Base-by-base conservation (phyloP, 2,329 filamentous ascomycete genomes). In the Xylaria sp. region DNA sequence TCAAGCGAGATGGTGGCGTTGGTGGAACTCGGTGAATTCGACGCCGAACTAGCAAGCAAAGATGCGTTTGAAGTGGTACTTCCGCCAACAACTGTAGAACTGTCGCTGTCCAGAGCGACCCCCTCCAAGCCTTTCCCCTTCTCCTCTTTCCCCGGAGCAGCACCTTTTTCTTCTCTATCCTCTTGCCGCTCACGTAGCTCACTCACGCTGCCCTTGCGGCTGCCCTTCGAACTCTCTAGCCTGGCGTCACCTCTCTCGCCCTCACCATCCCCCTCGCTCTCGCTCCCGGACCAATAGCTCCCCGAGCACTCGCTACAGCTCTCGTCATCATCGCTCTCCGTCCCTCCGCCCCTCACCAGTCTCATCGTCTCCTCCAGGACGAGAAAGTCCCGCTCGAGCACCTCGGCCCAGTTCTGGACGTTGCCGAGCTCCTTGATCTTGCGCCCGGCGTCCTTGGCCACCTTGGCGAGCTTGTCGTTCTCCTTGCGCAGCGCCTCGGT, bases 331-430 rank as follows among this genome's bases (percentile, higher is more conserved):
- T 74, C 75, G 51, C 61, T 77, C 7, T 74, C 73, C 51, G 67
- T 59, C 7, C 69, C 64, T 6, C 75, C 77, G 57, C 77, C 77
- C 59, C 80, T 82, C 2, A 86, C 88, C 65, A 90, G 77, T 73
- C 88, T 80, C 74, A 91, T 77, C 49, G 89, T 91, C 83, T 91
- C 89, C 78, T 89, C 88, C 6, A 92, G 77, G 53, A 89, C 85
- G 64, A 90, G 71, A 71, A 92, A 89, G 72, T 90, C 88, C 67
- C 88, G 80, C 83, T 90, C 92, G 76, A 95, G 83, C 81, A 94
- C 88, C 85, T 96, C 93, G 26, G 92, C 92, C 92, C 92, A 96
- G 79, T 94, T 94, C 84, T 95, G 92, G 77, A 95, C 87, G 77
- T 94, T 90, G 28, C 92, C 72, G 69, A 94, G 83, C 83, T 94